Base-by-base conservation (phyloP, 805 yeast species). In the Kuraishia floccosa region DNA sequence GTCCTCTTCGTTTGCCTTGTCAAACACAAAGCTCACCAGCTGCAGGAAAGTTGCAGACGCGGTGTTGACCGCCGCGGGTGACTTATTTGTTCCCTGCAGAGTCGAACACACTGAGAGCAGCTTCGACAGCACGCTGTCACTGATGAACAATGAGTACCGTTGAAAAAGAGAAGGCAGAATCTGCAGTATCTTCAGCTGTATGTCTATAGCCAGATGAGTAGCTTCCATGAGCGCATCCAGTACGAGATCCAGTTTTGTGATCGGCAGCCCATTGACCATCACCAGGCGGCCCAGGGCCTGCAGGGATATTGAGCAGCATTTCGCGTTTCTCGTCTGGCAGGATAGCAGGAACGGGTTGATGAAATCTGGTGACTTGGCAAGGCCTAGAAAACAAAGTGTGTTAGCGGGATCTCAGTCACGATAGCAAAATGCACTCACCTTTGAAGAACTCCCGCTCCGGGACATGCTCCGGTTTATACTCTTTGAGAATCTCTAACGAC, bases 11-110 rank as follows among this genome's bases (percentile, higher is more conserved):
- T 48, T 39, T 28, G 73, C 65, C 46, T 72, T 65, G 34, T 89
- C 97, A 50, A 80, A 89, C 0, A 86, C 68, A 19, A 80, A 72
- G 23, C 80, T 72, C 27, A 86, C 66, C 26, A 91, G 56, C 49
- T 91, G 97, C 39, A 86, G 93, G 28, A 86, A 65, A 3, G 97
- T 85, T 2, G 97, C 98, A 30, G 84, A 76, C 0, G 97, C 96
- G 0, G 97, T 83, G 44, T 86, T 87, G 10, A 73, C 65, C 4
- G 91, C 94, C 42, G 83, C 82, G 0, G 80, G 72, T 4, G 76
- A 68, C 42, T 81, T 79, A 37, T 73, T 79, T 10, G 74, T 65
- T 10, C 72, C 58, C 34, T 83, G 86, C 30, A 91, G 61, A 21
- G 73, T 66, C 0, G 91, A 68, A 47, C 94, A 83, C 2, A 89